phyloP scores from a whole-genome alignment of 192 early-diverging fungal species.

The Gaertneriomyces semiglobifer region DNA sequence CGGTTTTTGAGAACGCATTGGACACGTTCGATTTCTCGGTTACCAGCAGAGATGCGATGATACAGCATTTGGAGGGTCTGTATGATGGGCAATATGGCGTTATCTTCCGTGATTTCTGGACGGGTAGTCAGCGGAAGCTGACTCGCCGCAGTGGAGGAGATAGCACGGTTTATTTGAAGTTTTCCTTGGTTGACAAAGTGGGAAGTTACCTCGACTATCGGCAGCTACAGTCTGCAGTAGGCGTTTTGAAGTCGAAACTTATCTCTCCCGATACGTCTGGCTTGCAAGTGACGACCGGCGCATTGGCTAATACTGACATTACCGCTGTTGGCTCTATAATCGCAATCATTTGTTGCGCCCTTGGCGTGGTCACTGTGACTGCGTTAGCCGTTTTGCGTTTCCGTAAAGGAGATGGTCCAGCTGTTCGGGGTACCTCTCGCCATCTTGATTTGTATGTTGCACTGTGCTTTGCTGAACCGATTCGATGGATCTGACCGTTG shows the following conservation, averaged over 20 bases:
- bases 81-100: slow-evolving; percentile 8
- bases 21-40: slow-evolving; percentile 3
- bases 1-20: too few species aligned
- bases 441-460: neutral
- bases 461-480: too few species aligned
- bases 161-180: slow-evolving; percentile 14
- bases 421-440: neutral
- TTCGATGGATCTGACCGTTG: too few species aligned
- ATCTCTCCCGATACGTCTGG: neutral
- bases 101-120: slow-evolving; percentile 18
- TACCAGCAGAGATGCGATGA: slow-evolving; percentile 4
- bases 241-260: neutral
- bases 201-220: slow-evolving; percentile 15
- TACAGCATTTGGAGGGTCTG: neutral
- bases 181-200: slow-evolving; percentile 8
- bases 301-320: slow-evolving; percentile 15
- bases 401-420: neutral
- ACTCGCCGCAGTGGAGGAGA: neutral
- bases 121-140: neutral
- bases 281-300: neutral
- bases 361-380: neutral
- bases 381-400: too few species aligned
- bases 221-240: slow-evolving; percentile 2
- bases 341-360: slow-evolving; percentile 2
- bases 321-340: slow-evolving; percentile 11